Conservation (phyloP, 495 filamentous ascomycete genomes). For the Xeromyces bisporus region DNA sequence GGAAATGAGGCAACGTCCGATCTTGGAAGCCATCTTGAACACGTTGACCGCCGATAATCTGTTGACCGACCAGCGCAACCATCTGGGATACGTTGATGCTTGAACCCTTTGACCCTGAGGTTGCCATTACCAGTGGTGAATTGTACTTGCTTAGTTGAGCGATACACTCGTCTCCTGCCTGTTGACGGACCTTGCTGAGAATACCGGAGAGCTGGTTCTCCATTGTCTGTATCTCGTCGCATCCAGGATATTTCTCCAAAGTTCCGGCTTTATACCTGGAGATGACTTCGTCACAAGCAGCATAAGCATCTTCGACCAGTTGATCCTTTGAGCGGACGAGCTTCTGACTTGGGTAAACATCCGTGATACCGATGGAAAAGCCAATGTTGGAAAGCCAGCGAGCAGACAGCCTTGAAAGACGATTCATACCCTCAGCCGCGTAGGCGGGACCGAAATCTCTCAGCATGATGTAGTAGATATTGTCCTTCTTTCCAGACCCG, state of each 20-base stretch:
- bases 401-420: conserved; percentile 77
- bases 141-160: conserved; percentile 79
- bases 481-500: conserved; percentile 92
- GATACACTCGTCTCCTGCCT: conserved; percentile 84
- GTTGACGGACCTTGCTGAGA: conserved; percentile 74
- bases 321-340: conserved; percentile 53
- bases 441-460: conserved; percentile 83
- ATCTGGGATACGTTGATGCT: conserved; percentile 98
- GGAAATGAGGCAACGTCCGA: conserved; percentile 84
- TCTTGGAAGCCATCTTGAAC: conserved; percentile 95
- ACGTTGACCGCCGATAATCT: conserved; percentile 88
- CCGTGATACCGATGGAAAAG: conserved; percentile 90
- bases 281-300: conserved; percentile 72
- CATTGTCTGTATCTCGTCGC: conserved; percentile 78
- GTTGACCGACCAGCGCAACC: conserved; percentile 92
- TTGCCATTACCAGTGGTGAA: conserved; percentile 90
- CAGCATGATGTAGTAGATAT: conserved; percentile 89
- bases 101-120: conserved; percentile 87
- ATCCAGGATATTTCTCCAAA: conserved; percentile 70
- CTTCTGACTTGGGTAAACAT: conserved; percentile 63
- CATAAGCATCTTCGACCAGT: conserved; percentile 65
- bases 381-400: conserved; percentile 77
- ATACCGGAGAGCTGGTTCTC: conserved; percentile 84
- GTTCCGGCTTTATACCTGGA: conserved; percentile 57
- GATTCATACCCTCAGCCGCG: conserved; percentile 84